Percentiles rank a stretch among this genome's conserved stretches.
phyloP scores from a whole-genome alignment of 2,329 filamentous ascomycete genomes.

The Aureobasidium sp. region DNA sequence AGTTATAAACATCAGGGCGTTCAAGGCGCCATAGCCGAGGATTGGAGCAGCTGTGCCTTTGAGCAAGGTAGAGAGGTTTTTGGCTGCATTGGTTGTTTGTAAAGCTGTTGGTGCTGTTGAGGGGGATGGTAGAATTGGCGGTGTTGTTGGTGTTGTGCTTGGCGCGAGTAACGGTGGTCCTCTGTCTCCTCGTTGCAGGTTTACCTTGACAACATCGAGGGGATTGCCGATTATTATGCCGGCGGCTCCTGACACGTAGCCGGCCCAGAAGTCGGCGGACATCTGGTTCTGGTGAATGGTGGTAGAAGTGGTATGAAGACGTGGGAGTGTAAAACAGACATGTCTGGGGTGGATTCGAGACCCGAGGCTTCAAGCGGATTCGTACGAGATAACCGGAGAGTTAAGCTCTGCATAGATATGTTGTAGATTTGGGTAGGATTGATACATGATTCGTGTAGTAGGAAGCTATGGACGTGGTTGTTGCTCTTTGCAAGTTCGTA shows the following conservation, averaged over 20 bases:
- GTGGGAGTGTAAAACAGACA: not conserved
- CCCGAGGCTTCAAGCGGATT: not conserved
- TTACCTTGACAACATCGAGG: conserved; percentile 60
- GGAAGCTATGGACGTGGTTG: not conserved
- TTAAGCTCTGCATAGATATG: no score
- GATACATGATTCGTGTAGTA: not conserved
- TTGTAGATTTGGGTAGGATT: not conserved
- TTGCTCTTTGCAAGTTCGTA: not conserved
- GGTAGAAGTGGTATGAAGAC: not conserved
- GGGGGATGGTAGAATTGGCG: not conserved
- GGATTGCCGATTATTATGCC: conserved; percentile 88
- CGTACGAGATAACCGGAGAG: not conserved
- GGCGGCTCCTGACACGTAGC: conserved; percentile 76
- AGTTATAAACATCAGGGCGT: conserved; percentile 79
- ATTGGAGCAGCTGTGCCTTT: conserved; percentile 75
- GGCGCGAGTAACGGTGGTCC: not conserved
- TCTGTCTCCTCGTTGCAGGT: conserved; percentile 56
- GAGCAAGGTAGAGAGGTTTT: conserved; percentile 20
- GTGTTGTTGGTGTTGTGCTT: not conserved
- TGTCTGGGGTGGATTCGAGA: not conserved
- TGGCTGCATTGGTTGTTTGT: conserved; percentile 3
- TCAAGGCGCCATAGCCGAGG: conserved; percentile 81
- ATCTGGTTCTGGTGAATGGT: conserved; percentile 34
- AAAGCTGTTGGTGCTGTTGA: not conserved
- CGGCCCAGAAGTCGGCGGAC: conserved; percentile 89